Evolutionary conservation across 139 green algal species (phyloP).

Genomic region (Asterochloris sp.): DNA sequence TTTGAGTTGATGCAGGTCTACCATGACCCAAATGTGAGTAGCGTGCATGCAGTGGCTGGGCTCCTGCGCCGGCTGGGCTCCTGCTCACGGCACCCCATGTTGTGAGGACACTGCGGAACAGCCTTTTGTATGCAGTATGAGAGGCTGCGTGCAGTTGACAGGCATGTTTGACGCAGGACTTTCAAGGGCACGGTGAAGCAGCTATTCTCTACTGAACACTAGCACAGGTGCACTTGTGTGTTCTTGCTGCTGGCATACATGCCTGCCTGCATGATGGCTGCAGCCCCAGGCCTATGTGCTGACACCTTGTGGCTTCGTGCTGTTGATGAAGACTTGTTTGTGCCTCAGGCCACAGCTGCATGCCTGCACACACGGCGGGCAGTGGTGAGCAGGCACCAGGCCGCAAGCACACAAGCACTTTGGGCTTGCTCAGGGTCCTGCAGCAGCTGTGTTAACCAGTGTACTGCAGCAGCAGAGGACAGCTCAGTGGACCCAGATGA

Average conservation of each 20-base stretch:
- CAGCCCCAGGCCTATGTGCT: not conserved
- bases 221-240: not conserved
- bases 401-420: too few species aligned
- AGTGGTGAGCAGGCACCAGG: too few species aligned
- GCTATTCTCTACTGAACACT: not conserved
- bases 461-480: not conserved
- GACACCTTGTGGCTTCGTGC: not conserved
- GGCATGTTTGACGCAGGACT: not conserved
- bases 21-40: conserved; percentile 51
- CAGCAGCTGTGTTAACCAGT: too few species aligned
- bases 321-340: not conserved
- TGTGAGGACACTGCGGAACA: not conserved
- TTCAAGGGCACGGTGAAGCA: not conserved
- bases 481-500: not conserved
- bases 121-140: not conserved
- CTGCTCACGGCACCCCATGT: not conserved
- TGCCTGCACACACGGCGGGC: too few species aligned
- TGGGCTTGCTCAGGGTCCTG: too few species aligned
- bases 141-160: not conserved
- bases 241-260: not conserved
- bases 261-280: not conserved
- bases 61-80: not conserved
- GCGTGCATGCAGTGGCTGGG: not conserved
- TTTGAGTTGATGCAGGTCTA: conserved; percentile 61
- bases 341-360: not conserved